Evolutionary conservation across 352 stramenopile genomes (phyloP).

Genomic region (Phytophthora agathidicida): DNA sequence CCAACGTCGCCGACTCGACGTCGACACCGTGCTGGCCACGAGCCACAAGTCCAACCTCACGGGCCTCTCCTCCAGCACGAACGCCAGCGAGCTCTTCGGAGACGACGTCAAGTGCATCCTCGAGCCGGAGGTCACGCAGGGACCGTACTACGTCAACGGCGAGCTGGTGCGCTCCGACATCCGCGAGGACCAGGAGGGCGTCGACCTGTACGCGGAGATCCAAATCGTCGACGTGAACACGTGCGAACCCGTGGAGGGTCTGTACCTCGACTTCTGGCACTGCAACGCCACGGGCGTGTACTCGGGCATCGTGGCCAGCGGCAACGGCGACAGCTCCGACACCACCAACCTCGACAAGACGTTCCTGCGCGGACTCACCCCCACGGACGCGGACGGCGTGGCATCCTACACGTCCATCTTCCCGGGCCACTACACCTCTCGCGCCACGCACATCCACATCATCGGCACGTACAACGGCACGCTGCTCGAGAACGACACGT

Average conservation of each 20-base stretch:
- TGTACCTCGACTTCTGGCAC: slow-evolving; percentile 37
- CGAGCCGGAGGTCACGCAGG: slow-evolving; percentile 27
- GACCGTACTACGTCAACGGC: slow-evolving; percentile 34
- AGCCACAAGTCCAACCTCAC: slow-evolving; percentile 30
- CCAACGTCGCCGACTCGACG: slow-evolving; percentile 19
- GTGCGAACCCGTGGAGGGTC: slow-evolving; percentile 23
- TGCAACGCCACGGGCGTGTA: slow-evolving; percentile 34
- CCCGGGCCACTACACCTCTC: slow-evolving; percentile 29
- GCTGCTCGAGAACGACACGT: slow-evolving; percentile 30
- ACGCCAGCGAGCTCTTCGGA: slow-evolving; percentile 25
- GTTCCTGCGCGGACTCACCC: slow-evolving; percentile 22
- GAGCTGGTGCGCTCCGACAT: slow-evolving; percentile 26
- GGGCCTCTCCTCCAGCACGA: slow-evolving; percentile 10
- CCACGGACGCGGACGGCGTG: slow-evolving; percentile 21
- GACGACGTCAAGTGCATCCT: slow-evolving; percentile 31
- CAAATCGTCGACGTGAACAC: slow-evolving; percentile 38
- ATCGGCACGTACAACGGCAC: slow-evolving; percentile 32
- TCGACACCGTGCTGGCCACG: slow-evolving; percentile 18
- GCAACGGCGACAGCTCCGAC: slow-evolving; percentile 30
- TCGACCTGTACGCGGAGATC: slow-evolving; percentile 28
- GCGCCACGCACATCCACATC: slow-evolving; percentile 31
- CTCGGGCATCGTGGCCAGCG: slow-evolving; percentile 28
- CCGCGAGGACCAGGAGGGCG: slow-evolving; percentile 23
- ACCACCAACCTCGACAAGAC: slow-evolving; percentile 25
- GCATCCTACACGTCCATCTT: slow-evolving; percentile 27